phyloP scores from a whole-genome alignment of 768 basidiomycete genomes.

The Leccinum rimulosum region DNA sequence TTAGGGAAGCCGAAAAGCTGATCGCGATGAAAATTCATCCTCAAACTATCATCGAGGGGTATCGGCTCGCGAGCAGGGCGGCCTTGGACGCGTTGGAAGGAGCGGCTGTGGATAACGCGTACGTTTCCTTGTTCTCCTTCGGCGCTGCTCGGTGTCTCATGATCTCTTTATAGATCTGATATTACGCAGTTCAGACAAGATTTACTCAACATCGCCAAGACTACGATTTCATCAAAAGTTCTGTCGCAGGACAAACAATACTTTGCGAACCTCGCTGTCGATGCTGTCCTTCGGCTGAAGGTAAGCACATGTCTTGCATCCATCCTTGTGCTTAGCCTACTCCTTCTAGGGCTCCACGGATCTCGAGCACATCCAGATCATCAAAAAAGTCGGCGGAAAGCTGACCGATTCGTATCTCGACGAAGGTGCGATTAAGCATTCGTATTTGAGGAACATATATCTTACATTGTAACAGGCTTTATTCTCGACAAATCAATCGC shows the following conservation, averaged over 20 bases:
- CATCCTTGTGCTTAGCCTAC: constrained; percentile 1
- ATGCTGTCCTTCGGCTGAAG: constrained; percentile 91
- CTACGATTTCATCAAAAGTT: constrained; percentile 95
- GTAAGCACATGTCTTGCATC: constrained; percentile 33
- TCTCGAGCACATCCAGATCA: constrained; percentile 97
- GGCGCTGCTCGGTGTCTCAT: neutral
- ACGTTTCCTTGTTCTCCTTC: constrained; percentile 28
- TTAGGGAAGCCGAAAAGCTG: constrained; percentile 94
- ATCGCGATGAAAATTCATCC: constrained; percentile 93
- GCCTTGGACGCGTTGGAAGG: constrained; percentile 83
- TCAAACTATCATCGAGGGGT: constrained; percentile 97
- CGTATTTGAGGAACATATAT: neutral
- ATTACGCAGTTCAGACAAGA: constrained; percentile 77
- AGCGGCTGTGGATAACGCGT: constrained; percentile 84
- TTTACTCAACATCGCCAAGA: constrained; percentile 94
- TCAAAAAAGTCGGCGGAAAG: constrained; percentile 99
- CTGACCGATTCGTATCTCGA: constrained; percentile 97
- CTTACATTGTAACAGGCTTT: constrained; percentile 58
- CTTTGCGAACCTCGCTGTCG: constrained; percentile 96
- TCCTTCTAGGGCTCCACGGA: constrained; percentile 85
- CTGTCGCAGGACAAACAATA: constrained; percentile 96
- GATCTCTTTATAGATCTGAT: constrained; percentile 54
- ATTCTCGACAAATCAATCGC: constrained; percentile 96
- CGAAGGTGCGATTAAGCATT: constrained; percentile 57
- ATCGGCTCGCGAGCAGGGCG: constrained; percentile 83